Percentiles rank a stretch among this genome's conserved stretches.
phyloP scores from a whole-genome alignment of 176 grass and related monocot species.

The Musa acuminata region DNA sequence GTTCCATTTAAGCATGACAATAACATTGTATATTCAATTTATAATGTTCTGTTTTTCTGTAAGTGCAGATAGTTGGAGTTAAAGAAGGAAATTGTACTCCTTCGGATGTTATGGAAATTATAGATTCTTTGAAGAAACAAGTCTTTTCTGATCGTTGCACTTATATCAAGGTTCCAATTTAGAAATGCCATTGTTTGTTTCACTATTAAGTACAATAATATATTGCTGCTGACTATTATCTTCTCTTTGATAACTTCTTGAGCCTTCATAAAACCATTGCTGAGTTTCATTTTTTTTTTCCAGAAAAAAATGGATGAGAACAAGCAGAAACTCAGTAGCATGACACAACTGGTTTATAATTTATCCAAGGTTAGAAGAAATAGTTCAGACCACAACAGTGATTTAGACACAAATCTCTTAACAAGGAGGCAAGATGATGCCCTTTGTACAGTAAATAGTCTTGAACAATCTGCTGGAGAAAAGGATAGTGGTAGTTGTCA shows the following conservation, averaged over 20 bases:
- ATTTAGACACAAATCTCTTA: slow-evolving; percentile 51
- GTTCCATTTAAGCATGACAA: neutral
- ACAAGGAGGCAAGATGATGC: slow-evolving; percentile 69
- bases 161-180: slow-evolving; percentile 65
- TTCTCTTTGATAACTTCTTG: slow-evolving; percentile 7
- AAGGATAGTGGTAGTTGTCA: slow-evolving; percentile 46
- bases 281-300: slow-evolving; percentile 11
- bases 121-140: slow-evolving; percentile 72
- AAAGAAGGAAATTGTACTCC: slow-evolving; percentile 35
- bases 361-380: slow-evolving; percentile 50
- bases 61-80: slow-evolving; percentile 14
- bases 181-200: slow-evolving; percentile 4
- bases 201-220: neutral
- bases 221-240: slow-evolving; percentile 7
- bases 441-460: slow-evolving; percentile 38
- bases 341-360: slow-evolving; percentile 48
- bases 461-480: slow-evolving; percentile 41
- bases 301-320: slow-evolving; percentile 79
- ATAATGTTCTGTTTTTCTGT: slow-evolving; percentile 4
- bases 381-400: slow-evolving; percentile 39
- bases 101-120: slow-evolving; percentile 33
- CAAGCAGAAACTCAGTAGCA: slow-evolving; percentile 50
- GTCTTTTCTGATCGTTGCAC: slow-evolving; percentile 37
- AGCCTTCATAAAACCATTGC: neutral
- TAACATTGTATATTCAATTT: neutral